These are phyloP conservation scores for Carallia brachiata DNA, from an alignment of 345 rosid genomes.

Conservation along the genomic window DNA sequence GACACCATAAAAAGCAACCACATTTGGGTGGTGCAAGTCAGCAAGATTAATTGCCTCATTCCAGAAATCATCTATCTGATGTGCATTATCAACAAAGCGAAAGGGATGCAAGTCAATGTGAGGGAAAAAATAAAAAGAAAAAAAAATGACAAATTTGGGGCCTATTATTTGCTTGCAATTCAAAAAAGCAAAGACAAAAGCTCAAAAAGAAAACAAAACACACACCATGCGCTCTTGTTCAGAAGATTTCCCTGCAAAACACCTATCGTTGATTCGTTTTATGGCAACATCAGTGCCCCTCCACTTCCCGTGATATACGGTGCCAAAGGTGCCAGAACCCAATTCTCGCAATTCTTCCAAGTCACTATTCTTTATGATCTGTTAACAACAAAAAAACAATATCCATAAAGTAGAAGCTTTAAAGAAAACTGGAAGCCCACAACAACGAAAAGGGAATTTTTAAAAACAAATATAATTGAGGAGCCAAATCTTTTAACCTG, in stretches of 20 bases:
- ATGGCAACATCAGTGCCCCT: slow-evolving; percentile 71
- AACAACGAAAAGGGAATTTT: not conserved
- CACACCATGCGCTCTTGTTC: slow-evolving; percentile 69
- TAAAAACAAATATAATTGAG: slow-evolving; percentile 9
- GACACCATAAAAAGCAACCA: slow-evolving; percentile 71
- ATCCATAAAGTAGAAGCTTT: not conserved
- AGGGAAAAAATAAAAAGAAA: too few relatives aligned
- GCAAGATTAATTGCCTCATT: slow-evolving; percentile 75
- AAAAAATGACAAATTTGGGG: not conserved
- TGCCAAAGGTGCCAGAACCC: slow-evolving; percentile 74
- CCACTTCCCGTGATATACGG: slow-evolving; percentile 78
- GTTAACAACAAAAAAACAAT: slow-evolving; percentile 10
- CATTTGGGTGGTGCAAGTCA: slow-evolving; percentile 83
- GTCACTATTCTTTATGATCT: slow-evolving; percentile 58
- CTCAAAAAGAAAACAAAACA: slow-evolving; percentile 2
- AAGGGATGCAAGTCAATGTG: not conserved
- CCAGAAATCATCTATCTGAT: slow-evolving; percentile 72
- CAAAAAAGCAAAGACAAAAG: not conserved
- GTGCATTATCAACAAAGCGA: not conserved
- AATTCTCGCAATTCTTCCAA: slow-evolving; percentile 60
- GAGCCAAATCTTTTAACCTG: slow-evolving; percentile 43
- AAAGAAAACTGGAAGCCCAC: not conserved
- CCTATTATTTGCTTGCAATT: not conserved
- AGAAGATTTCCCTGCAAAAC: slow-evolving; percentile 61
- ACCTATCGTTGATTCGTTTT: slow-evolving; percentile 55